Conservation (phyloP, 257 asterid genomes). For the Primulina huaijiensis region DNA sequence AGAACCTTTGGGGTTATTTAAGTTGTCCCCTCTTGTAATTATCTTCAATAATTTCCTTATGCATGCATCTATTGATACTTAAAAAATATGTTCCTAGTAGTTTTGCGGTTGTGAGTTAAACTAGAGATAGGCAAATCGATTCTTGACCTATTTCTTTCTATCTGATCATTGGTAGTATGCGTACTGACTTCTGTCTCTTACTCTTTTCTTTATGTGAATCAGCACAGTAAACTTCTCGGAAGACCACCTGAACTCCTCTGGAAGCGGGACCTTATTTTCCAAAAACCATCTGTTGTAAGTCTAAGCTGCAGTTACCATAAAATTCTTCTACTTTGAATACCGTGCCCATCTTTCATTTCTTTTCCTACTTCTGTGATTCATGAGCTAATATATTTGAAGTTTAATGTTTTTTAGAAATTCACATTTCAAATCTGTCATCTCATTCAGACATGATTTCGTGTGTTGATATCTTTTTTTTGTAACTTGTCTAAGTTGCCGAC, state of each 20-base stretch:
- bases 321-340: constrained; percentile 4
- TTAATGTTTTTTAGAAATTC: constrained; percentile 20
- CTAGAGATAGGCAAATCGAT: constrained; percentile 19
- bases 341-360: background rate
- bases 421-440: constrained; percentile 19
- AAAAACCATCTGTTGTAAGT: constrained; percentile 76
- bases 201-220: constrained; percentile 31
- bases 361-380: constrained; percentile 1
- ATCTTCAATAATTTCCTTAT: background rate
- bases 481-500: constrained; percentile 16
- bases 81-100: background rate
- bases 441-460: background rate
- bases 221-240: constrained; percentile 81
- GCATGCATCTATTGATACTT: background rate
- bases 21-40: background rate
- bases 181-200: constrained; percentile 17
- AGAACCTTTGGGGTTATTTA: constrained; percentile 12
- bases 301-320: constrained; percentile 27
- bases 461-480: constrained; percentile 9
- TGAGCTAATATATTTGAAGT: constrained; percentile 10
- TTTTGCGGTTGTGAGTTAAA: constrained; percentile 16
- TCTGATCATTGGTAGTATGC: constrained; percentile 17
- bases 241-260: constrained; percentile 88
- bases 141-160: constrained; percentile 5
- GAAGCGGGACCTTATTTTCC: constrained; percentile 77